These are phyloP conservation scores for Aspergillus sclerotiicarbonarius DNA, from an alignment of 495 filamentous ascomycete genomes.

Conservation along the genomic window DNA sequence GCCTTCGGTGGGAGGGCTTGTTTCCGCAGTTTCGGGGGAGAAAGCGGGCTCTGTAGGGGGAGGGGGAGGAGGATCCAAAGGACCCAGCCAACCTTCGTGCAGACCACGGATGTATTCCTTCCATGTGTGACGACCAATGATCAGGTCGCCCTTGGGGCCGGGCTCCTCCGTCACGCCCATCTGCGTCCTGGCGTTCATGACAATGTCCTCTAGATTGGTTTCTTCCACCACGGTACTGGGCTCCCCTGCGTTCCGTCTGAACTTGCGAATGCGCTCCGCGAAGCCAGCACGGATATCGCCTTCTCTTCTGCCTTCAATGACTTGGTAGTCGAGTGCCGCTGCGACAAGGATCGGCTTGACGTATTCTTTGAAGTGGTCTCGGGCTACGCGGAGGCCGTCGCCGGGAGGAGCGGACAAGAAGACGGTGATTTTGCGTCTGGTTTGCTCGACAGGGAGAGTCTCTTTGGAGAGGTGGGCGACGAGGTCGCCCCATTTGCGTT, in stretches of 20 bases:
- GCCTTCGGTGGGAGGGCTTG: slow-evolving; percentile 27
- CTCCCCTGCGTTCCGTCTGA: slow-evolving; percentile 57
- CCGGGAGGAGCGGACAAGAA: slow-evolving; percentile 82
- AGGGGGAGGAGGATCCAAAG: slow-evolving; percentile 56
- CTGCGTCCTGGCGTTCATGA: slow-evolving; percentile 54
- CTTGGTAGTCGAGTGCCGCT: slow-evolving; percentile 89
- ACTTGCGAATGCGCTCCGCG: slow-evolving; percentile 75
- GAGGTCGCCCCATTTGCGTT: slow-evolving; percentile 79
- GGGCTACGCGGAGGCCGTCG: slow-evolving; percentile 74
- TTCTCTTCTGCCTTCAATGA: slow-evolving; percentile 84
- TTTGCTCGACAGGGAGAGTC: slow-evolving; percentile 62
- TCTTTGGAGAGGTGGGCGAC: slow-evolving; percentile 87
- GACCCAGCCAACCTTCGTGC: slow-evolving; percentile 96
- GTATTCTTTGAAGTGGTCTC: slow-evolving; percentile 94
- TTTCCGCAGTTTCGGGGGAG: slow-evolving; percentile 29
- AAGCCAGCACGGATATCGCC: slow-evolving; percentile 81
- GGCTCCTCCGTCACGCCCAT: slow-evolving; percentile 66
- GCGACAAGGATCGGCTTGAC: slow-evolving; percentile 90
- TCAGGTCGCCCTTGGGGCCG: slow-evolving; percentile 75
- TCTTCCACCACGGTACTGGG: slow-evolving; percentile 39
- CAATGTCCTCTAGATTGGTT: slow-evolving; percentile 48
- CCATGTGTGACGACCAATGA: slow-evolving; percentile 92
- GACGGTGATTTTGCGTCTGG: slow-evolving; percentile 83
- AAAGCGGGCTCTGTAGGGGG: slow-evolving; percentile 16
- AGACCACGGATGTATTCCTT: slow-evolving; percentile 94